Evolutionary conservation across 768 basidiomycete species (phyloP).

Genomic region (Ramaria sp.): DNA sequence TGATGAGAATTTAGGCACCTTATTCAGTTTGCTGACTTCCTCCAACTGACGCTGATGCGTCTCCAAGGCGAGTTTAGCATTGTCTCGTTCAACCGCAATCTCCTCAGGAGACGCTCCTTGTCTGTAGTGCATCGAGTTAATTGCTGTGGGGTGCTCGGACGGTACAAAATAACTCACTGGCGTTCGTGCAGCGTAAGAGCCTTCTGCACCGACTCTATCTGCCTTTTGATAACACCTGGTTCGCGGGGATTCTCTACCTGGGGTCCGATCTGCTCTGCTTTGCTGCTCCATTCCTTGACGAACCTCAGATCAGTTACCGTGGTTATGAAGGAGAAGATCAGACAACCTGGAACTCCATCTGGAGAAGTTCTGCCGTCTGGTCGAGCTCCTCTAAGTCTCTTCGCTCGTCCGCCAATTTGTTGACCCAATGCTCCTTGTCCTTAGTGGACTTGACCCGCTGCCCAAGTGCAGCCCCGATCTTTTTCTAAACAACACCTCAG

Average conservation of each 20-base stretch:
- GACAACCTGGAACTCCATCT: slow-evolving; percentile 53
- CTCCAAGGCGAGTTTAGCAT: slow-evolving; percentile 46
- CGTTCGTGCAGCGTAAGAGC: slow-evolving; percentile 60
- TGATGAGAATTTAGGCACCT: slow-evolving; percentile 26
- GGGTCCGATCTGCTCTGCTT: slow-evolving; percentile 52
- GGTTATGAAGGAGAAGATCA: neutral
- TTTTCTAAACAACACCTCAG: slow-evolving; percentile 25
- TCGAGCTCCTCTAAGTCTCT: slow-evolving; percentile 34
- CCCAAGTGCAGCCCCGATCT: slow-evolving; percentile 37
- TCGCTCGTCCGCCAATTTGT: slow-evolving; percentile 43
- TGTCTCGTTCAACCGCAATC: slow-evolving; percentile 60
- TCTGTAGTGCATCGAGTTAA: slow-evolving; percentile 25
- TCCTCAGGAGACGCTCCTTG: slow-evolving; percentile 73
- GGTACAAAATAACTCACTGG: slow-evolving; percentile 27
- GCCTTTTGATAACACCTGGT: slow-evolving; percentile 42
- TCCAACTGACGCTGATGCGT: slow-evolving; percentile 52
- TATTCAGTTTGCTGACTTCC: slow-evolving; percentile 53
- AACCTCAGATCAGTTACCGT: neutral
- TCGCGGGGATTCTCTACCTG: slow-evolving; percentile 48
- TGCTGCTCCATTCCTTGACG: slow-evolving; percentile 48
- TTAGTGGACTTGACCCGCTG: slow-evolving; percentile 41
- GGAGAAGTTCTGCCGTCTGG: slow-evolving; percentile 34
- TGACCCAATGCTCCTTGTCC: slow-evolving; percentile 33
- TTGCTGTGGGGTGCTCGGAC: neutral
- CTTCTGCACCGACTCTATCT: slow-evolving; percentile 49